Conservation (phyloP, 2,329 filamentous ascomycete species). For the Neonectria sp. region DNA sequence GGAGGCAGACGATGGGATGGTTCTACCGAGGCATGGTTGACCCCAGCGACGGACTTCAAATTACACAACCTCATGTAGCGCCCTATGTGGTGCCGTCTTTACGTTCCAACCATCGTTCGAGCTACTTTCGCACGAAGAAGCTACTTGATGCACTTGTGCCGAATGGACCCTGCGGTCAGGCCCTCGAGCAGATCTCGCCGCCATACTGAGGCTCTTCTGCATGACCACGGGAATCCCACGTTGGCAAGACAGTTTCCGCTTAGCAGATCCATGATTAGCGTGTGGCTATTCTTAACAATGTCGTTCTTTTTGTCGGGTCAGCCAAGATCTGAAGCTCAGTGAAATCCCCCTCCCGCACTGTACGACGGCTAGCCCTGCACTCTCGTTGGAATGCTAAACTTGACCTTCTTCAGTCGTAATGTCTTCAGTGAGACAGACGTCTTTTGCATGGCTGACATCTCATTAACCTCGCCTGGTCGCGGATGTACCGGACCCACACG, state of each 20-base stretch:
- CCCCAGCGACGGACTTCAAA: conserved; percentile 5
- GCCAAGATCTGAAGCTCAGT: conserved; percentile 18
- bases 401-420: conserved; percentile 13
- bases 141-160: conserved; percentile 13
- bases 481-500: not conserved
- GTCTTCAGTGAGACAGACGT: conserved; percentile 8
- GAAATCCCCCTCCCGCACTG: conserved; percentile 2
- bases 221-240: conserved; percentile 18
- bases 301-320: conserved; percentile 23
- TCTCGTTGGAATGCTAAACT: conserved; percentile 4
- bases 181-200: conserved; percentile 13
- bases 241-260: conserved; percentile 26
- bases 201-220: conserved; percentile 30
- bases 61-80: conserved; percentile 5
- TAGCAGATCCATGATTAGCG: conserved; percentile 32
- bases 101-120: conserved; percentile 7
- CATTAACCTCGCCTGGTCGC: conserved; percentile 1
- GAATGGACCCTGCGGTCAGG: conserved; percentile 18
- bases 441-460: conserved; percentile 3
- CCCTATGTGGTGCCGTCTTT: not conserved
- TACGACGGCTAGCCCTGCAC: conserved; percentile 9
- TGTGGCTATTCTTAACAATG: conserved; percentile 39
- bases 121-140: conserved; percentile 9
- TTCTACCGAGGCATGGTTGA: conserved; percentile 12
- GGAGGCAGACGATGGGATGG: not conserved